phyloP scores from a whole-genome alignment of 2,329 filamentous ascomycete genomes.

The Elsinoe fawcettii region DNA sequence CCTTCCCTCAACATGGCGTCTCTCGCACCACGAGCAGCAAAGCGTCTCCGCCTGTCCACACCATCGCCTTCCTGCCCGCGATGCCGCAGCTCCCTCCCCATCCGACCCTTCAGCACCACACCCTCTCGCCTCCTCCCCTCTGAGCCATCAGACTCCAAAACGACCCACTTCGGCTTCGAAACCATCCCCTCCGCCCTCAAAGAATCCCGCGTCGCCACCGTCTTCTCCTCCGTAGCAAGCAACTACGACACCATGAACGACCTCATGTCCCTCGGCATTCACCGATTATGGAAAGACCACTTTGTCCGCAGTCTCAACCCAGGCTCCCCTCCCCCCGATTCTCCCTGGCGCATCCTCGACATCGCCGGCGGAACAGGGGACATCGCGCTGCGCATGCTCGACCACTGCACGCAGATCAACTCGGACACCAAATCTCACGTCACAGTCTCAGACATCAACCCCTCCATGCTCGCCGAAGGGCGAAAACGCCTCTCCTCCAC shows the following conservation, averaged over 20 bases:
- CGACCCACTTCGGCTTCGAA: constrained; percentile 87
- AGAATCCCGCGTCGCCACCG: constrained; percentile 65
- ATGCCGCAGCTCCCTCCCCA: background rate
- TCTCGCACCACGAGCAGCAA: constrained; percentile 25
- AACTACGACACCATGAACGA: constrained; percentile 99
- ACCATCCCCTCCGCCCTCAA: constrained; percentile 77
- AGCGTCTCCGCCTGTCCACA: constrained; percentile 25
- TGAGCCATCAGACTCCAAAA: constrained; percentile 41
- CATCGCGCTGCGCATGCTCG: constrained; percentile 92
- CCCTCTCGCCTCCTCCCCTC: background rate
- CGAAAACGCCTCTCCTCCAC: constrained; percentile 64
- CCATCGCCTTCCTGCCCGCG: constrained; percentile 1
- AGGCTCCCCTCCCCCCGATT: constrained; percentile 36
- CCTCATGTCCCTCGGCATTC: constrained; percentile 95
- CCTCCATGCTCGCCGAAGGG: constrained; percentile 86
- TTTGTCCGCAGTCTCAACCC: constrained; percentile 90
- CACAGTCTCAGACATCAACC: constrained; percentile 93
- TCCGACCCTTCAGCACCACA: background rate
- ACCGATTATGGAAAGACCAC: constrained; percentile 94
- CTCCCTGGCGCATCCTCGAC: constrained; percentile 73
- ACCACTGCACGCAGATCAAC: constrained; percentile 76
- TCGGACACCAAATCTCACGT: constrained; percentile 70
- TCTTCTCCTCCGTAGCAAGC: constrained; percentile 91
- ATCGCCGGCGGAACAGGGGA: constrained; percentile 95
- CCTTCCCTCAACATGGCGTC: constrained; percentile 20